phyloP scores from a whole-genome alignment of 192 early-diverging fungal genomes.

The Entomortierella parvispora region DNA sequence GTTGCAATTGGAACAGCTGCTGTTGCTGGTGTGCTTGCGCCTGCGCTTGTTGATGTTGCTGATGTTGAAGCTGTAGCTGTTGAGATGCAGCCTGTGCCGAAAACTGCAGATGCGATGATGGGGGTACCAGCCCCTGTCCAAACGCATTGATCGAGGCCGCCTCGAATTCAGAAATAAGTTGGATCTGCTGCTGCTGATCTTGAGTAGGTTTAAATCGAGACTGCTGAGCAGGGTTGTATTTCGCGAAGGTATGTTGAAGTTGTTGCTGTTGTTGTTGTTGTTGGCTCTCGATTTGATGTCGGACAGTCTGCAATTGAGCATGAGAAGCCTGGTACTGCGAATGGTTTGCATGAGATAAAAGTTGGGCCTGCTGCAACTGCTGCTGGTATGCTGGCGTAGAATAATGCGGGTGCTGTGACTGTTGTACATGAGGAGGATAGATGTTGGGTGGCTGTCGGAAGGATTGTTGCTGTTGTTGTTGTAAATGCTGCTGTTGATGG shows the following conservation, averaged over 20 bases:
- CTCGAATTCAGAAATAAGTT: background rate
- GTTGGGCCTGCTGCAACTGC: conserved; percentile 13
- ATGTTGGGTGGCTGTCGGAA: conserved; percentile 12
- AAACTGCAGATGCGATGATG: conserved; percentile 32
- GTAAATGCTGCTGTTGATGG: conserved; percentile 22
- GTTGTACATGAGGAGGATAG: conserved; percentile 37
- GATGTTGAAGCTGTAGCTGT: conserved; percentile 35
- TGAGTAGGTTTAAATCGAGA: conserved; percentile 12
- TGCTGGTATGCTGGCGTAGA: conserved; percentile 17
- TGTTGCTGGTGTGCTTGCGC: conserved; percentile 50
- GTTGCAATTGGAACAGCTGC: conserved; percentile 61
- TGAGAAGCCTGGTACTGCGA: conserved; percentile 33
- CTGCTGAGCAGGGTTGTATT: conserved; percentile 7
- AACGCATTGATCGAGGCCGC: conserved; percentile 19
- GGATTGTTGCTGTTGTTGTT: conserved; percentile 22
- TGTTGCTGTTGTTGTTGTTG: conserved; percentile 30
- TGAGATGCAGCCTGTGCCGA: conserved; percentile 24
- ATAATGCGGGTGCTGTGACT: conserved; percentile 30
- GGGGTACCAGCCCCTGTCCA: conserved; percentile 8
- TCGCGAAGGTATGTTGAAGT: conserved; percentile 15
- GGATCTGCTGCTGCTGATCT: conserved; percentile 20
- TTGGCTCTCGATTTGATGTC: background rate
- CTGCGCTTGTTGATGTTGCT: conserved; percentile 33
- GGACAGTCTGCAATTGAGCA: conserved; percentile 19
- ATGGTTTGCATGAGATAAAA: conserved; percentile 26